Evolutionary conservation across 441 rosid genomes (phyloP), one percentile per base, ranked within the genome.

Genomic region (Isatis lusitanica): DNA sequence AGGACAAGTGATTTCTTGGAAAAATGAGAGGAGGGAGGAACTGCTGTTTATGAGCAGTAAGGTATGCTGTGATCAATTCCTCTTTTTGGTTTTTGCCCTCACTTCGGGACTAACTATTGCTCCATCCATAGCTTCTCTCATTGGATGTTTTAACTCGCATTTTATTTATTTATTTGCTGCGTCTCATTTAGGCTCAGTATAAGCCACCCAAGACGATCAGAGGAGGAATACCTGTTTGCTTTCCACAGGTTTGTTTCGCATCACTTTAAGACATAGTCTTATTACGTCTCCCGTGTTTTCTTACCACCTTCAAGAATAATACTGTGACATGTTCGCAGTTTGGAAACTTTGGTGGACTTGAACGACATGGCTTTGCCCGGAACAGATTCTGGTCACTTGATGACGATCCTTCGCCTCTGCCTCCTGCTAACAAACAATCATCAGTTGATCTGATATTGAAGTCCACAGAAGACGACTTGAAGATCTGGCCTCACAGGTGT

Each of bases 1-100:
- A 11, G 98, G 96, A 47, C 97, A 92, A 78, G 92, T 94, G 24
- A 83, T 89, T 77, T 94, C 98, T 18, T 94, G 97, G 98, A 94
- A 94, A 83, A 94, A 90, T 66, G 93, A 90, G 57, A 77, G 90
- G 70, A 83, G 93, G 73, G 96, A 94, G 80, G 96, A 92, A 74
- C 76, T 94, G 53, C 94, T 92, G 71, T 94, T 76, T 70, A 84
- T 78, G 88, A 94, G 97, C 86, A 90, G 81, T 79, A 94, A 91
- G 93, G 98, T 94, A 64, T 52, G 46, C 35, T n/a, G 1, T 13
- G 0, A 7, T 10, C 55, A 7, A 3, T 7, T 73, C 40, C 4
- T 61, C 53, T 68, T 51, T 58, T 51, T 58, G 18, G 0, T 59
- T 28, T 30, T 7, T 61, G 43, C 9, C 28, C 48, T 53, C 36